Conservation (phyloP, 176 grass and related monocot species). For the Alloteropsis semialata region DNA sequence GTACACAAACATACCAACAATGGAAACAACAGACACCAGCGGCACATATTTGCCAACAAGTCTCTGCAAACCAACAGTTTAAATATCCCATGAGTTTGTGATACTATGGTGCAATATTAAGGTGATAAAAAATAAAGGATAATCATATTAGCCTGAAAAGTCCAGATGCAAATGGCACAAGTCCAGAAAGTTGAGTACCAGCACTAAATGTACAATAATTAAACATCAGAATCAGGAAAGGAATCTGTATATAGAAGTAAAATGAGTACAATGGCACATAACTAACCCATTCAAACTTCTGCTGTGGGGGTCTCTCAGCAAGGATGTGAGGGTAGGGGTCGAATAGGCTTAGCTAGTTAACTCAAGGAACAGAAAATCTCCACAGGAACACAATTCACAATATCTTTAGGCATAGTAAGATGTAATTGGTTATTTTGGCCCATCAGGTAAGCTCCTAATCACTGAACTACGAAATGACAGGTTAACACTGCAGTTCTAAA, state of each 20-base stretch:
- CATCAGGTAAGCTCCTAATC: neutral
- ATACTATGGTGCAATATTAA: neutral
- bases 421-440: neutral
- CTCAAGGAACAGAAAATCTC: neutral
- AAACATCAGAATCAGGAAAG: constrained; percentile 9
- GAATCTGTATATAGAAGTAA: neutral
- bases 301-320: constrained; percentile 56
- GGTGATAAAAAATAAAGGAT: neutral
- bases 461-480: neutral
- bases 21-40: constrained; percentile 50
- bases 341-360: constrained; percentile 44
- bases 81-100: neutral
- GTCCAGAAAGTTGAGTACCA: neutral
- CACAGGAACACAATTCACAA: neutral
- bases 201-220: neutral
- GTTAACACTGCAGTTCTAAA: neutral
- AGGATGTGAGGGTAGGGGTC: constrained; percentile 57
- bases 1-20: constrained; percentile 57
- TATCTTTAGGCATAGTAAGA: neutral
- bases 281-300: constrained; percentile 73
- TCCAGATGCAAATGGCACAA: neutral
- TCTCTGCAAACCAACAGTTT: constrained; percentile 36
- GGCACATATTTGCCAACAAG: constrained; percentile 51
- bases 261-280: neutral
- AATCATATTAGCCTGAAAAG: constrained; percentile 48